Percentiles rank a stretch among this genome's conserved stretches.
phyloP scores from a whole-genome alignment of 805 yeast species.

The Blastobotrys chiropterorum region DNA sequence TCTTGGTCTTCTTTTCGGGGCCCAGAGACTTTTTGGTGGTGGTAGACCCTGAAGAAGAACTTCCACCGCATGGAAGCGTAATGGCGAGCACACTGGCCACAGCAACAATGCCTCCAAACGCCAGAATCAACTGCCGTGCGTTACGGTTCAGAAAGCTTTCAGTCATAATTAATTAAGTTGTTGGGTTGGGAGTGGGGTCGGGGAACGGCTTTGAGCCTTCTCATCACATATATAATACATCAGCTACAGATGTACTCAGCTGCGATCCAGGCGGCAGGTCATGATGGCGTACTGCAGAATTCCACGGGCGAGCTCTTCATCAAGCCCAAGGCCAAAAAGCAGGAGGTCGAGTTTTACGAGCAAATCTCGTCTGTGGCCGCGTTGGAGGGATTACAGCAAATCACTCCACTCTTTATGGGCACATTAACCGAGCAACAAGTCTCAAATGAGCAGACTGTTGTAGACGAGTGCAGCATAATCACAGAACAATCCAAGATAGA shows the following conservation, averaged over 20 bases:
- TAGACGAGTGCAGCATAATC: conserved; percentile 18
- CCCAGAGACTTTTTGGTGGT: conserved; percentile 6
- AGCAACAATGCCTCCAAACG: conserved; percentile 25
- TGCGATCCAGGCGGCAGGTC: conserved; percentile 84
- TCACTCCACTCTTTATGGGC: conserved; percentile 59
- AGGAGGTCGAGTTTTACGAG: conserved; percentile 74
- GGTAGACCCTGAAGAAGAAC: neutral
- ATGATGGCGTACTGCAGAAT: conserved; percentile 66
- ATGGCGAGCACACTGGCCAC: conserved; percentile 20
- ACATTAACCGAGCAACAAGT: conserved; percentile 36
- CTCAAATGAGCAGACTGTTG: conserved; percentile 19
- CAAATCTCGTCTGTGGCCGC: conserved; percentile 22
- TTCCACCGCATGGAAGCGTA: conserved; percentile 4
- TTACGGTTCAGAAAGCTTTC: conserved; percentile 3
- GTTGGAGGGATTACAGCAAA: conserved; percentile 22
- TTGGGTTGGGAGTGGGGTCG: neutral
- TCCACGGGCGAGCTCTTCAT: conserved; percentile 62
- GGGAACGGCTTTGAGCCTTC: neutral
- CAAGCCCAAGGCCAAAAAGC: conserved; percentile 50
- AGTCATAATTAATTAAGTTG: neutral
- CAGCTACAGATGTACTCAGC: conserved; percentile 1
- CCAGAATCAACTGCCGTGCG: conserved; percentile 18
- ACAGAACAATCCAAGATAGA: conserved; percentile 9
- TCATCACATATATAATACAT: too few relatives aligned
- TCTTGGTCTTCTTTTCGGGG: conserved; percentile 1